A percentile compares a stretch with the other conserved stretches of the same genome.
Conservation (phyloP, 495 filamentous ascomycete species). For the Pseudomonodictys pantanalensis region DNA sequence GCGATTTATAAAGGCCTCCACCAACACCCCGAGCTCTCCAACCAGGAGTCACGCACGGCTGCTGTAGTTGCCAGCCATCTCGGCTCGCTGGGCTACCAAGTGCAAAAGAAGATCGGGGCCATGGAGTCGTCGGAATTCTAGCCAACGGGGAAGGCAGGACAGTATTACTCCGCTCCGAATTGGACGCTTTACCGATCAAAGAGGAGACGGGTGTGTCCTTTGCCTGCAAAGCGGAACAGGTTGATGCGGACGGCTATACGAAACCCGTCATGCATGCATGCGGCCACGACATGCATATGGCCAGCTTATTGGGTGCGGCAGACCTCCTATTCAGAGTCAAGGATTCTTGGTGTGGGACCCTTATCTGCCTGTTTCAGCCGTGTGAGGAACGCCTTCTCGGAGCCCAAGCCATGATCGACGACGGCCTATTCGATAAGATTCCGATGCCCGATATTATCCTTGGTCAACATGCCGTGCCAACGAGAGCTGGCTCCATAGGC, state of each 20-base stretch:
- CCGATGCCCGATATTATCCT: slow-evolving; percentile 56
- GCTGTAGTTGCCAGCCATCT: slow-evolving; percentile 43
- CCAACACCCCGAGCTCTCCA: slow-evolving; percentile 51
- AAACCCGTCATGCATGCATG: slow-evolving; percentile 65
- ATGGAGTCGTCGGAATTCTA: slow-evolving; percentile 55
- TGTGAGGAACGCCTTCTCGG: slow-evolving; percentile 56
- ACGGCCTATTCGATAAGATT: slow-evolving; percentile 55
- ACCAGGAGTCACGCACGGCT: slow-evolving; percentile 50
- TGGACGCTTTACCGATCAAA: slow-evolving; percentile 59
- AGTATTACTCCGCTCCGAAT: slow-evolving; percentile 57
- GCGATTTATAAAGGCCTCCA: slow-evolving; percentile 39
- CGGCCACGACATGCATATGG: slow-evolving; percentile 63
- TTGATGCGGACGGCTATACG: slow-evolving; percentile 44
- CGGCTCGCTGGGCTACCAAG: slow-evolving; percentile 41
- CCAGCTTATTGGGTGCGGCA: slow-evolving; percentile 51
- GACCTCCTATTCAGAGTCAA: slow-evolving; percentile 44
- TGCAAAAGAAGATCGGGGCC: slow-evolving; percentile 54
- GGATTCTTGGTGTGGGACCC: slow-evolving; percentile 53
- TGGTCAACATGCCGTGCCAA: slow-evolving; percentile 53
- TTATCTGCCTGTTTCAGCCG: slow-evolving; percentile 60
- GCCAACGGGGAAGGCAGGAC: slow-evolving; percentile 54
- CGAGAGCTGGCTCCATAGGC: slow-evolving; percentile 30
- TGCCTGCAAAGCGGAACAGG: slow-evolving; percentile 46
- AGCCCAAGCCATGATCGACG: slow-evolving; percentile 59
- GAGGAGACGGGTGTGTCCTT: slow-evolving; percentile 58